Evolutionary conservation across 225 moss, liverwort and hornwort genomes (phyloP).

Genomic region (Pseudoscleropodium purum): DNA sequence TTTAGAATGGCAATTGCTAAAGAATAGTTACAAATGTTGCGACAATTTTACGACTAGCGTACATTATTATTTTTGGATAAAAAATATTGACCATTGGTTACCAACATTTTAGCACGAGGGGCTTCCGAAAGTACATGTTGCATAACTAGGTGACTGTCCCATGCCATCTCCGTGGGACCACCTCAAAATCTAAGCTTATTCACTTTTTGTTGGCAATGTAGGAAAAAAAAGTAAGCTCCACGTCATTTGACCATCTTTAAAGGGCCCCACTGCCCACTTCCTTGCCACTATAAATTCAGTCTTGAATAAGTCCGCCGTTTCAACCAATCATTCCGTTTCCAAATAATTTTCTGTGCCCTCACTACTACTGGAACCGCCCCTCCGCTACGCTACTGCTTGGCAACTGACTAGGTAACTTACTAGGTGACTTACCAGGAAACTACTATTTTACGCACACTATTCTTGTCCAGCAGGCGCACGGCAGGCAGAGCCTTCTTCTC

Average conservation of each 20-base stretch:
- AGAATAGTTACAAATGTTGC: background rate
- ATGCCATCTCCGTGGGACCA: too few relatives aligned
- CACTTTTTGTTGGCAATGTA: background rate
- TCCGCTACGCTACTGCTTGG: background rate
- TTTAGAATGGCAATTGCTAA: accelerated
- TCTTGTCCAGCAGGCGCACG: background rate
- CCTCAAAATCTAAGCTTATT: too few relatives aligned
- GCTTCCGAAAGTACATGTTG: accelerated
- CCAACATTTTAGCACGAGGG: too few relatives aligned
- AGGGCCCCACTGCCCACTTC: background rate
- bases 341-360: background rate
- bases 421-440: background rate
- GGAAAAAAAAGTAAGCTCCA: background rate
- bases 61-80: too few relatives aligned
- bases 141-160: too few relatives aligned
- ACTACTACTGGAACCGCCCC: background rate
- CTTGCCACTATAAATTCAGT: background rate
- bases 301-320: background rate
- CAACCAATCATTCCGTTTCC: background rate
- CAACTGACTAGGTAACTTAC: too few relatives aligned
- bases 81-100: background rate
- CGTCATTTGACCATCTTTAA: background rate
- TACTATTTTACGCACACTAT: background rate
- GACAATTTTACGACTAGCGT: background rate
- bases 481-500: too few relatives aligned